Base-by-base conservation (phyloP, 164 flowering plant genomes). In the Chimonanthus salicifolius region DNA sequence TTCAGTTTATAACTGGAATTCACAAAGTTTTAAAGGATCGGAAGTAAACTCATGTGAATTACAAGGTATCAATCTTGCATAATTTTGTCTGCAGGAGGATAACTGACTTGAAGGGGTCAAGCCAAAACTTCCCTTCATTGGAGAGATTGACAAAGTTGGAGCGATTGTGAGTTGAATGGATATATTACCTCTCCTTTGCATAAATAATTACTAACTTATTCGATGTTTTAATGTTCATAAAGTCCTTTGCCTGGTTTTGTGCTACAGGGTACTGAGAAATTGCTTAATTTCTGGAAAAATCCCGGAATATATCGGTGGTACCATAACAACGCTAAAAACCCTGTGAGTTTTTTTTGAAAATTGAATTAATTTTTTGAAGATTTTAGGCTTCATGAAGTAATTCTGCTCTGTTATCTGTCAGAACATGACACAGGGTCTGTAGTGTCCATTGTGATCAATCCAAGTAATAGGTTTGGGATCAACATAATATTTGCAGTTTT, bases 21-120 rank as follows among this genome's bases (percentile, higher is more conserved):
- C 16, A 13, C 11, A 10, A 58, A 6, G 62, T 18, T 63, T 10
- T 63, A 63, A 21, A 7, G 33, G 7, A 65, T 43, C 15, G 48
- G 49, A 11, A 65, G 43, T 11, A 64, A 16, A 20, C 65, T 9
- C 67, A 58, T 58, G 33, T 21, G 7, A 8, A 33, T 51, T 44
- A 47, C 48, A 3, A 49, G 16, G 11, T 47, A 46, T 13, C 62
- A 7, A 58, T 71, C 44, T 74, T 69, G 15, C 67, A 47, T 72
- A n/a, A 60, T 68, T 51, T n/a, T 50, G 9, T 58, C 44, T 74
- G 63, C 83, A 91, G 97, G 97, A 91, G 90, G 85, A 88, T 94
- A 58, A 70, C 94, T 72, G 98, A 91, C 84, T 80, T 94, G 81
- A 82, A 69, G 8, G 94, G 89, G 65, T 54, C 88, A 51, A 74